Evolutionary conservation across 257 asterid species (phyloP).

Genomic region (Leptodermis oblonga): DNA sequence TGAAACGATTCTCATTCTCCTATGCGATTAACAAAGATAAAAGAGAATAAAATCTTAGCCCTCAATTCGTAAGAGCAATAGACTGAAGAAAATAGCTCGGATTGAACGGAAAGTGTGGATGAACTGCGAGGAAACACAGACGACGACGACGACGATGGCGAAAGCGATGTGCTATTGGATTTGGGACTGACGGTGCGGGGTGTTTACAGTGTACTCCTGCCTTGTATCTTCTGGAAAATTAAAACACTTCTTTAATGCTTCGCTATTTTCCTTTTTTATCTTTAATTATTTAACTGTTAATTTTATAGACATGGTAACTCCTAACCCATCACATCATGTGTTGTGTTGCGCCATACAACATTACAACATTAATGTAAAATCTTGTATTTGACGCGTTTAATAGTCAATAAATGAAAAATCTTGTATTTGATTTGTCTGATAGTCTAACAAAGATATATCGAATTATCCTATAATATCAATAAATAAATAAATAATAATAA

Average conservation of each 20-base stretch:
- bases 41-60: background rate
- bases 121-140: background rate
- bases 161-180: background rate
- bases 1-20: constrained; percentile 13
- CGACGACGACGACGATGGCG: background rate
- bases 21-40: background rate
- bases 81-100: background rate
- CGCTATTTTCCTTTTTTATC: background rate
- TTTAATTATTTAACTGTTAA: background rate
- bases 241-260: background rate
- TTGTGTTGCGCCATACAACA: too few relatives aligned
- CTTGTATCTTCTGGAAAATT: background rate
- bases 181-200: background rate
- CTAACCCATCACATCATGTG: too few relatives aligned
- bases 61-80: background rate
- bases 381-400: too few relatives aligned
- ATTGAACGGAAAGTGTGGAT: background rate
- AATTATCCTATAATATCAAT: too few relatives aligned
- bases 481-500: too few relatives aligned
- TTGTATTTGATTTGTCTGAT: too few relatives aligned
- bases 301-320: too few relatives aligned
- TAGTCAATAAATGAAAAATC: too few relatives aligned
- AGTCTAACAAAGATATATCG: too few relatives aligned
- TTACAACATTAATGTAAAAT: too few relatives aligned
- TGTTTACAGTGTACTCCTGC: background rate